These are phyloP conservation scores for Rhizopus delemar DNA, from an alignment of 371 early-diverging fungal genomes.

Conservation along the genomic window DNA sequence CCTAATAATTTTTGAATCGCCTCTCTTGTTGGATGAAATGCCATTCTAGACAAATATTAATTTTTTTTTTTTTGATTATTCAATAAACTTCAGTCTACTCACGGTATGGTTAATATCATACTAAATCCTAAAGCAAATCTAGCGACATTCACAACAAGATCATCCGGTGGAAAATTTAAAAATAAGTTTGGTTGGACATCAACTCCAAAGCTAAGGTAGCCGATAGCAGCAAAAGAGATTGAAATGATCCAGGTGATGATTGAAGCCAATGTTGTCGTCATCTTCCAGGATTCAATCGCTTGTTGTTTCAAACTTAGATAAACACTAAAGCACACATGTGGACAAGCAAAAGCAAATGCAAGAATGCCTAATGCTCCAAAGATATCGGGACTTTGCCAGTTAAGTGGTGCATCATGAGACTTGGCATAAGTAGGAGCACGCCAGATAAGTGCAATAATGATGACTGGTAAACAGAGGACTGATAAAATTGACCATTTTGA, in stretches of 20 bases:
- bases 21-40: constrained; percentile 60
- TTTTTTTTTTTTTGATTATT: neutral
- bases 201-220: constrained; percentile 58
- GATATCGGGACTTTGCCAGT: constrained; percentile 50
- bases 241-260: constrained; percentile 55
- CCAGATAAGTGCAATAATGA: constrained; percentile 49
- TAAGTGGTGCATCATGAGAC: constrained; percentile 52
- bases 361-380: constrained; percentile 63
- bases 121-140: constrained; percentile 55
- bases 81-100: constrained; percentile 23
- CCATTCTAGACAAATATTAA: constrained; percentile 36
- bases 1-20: constrained; percentile 56
- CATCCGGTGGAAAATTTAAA: constrained; percentile 56
- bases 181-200: constrained; percentile 61
- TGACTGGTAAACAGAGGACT: constrained; percentile 54
- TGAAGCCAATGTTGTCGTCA: constrained; percentile 49
- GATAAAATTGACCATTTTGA: constrained; percentile 58
- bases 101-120: constrained; percentile 60
- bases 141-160: constrained; percentile 55
- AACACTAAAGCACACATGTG: constrained; percentile 60
- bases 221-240: constrained; percentile 60
- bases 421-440: constrained; percentile 56
- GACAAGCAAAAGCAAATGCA: constrained; percentile 64
- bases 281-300: constrained; percentile 46
- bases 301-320: constrained; percentile 52